Conservation (phyloP, 2,329 filamentous ascomycete species). For the Hypoxylon sp. region DNA sequence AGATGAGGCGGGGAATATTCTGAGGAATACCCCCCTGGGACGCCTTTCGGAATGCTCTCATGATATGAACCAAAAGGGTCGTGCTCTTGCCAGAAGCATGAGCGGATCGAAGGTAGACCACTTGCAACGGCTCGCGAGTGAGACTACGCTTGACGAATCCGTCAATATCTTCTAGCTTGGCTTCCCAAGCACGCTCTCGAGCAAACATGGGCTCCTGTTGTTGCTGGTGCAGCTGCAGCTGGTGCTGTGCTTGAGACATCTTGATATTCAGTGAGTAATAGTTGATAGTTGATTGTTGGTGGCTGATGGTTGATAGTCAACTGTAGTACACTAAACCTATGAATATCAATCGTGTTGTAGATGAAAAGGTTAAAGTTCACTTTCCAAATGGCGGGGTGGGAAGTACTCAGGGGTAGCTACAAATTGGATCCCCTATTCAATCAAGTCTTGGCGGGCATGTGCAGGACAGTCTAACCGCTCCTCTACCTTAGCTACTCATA, state of each 20-base stretch:
- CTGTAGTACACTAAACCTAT: too few relatives aligned
- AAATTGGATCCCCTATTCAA: too few relatives aligned
- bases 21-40: too few relatives aligned
- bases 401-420: too few relatives aligned
- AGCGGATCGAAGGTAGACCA: conserved; percentile 7
- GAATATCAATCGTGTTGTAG: too few relatives aligned
- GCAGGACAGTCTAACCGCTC: too few relatives aligned
- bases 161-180: neutral
- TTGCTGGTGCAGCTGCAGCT: neutral
- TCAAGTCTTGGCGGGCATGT: too few relatives aligned
- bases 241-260: neutral
- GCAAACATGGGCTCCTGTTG: neutral
- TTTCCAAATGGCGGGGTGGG: too few relatives aligned
- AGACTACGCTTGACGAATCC: neutral
- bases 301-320: too few relatives aligned
- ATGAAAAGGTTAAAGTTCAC: too few relatives aligned
- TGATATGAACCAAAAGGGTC: neutral
- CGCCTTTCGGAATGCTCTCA: neutral
- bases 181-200: neutral
- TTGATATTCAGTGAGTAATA: neutral
- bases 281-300: too few relatives aligned
- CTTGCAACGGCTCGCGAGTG: neutral
- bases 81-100: conserved; percentile 11
- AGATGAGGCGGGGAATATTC: neutral
- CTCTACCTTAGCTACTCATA: too few relatives aligned